Percentiles rank a stretch among this genome's conserved stretches.
Evolutionary conservation across 2,329 filamentous ascomycete species (phyloP).

Genomic region (Penicillium paneum): DNA sequence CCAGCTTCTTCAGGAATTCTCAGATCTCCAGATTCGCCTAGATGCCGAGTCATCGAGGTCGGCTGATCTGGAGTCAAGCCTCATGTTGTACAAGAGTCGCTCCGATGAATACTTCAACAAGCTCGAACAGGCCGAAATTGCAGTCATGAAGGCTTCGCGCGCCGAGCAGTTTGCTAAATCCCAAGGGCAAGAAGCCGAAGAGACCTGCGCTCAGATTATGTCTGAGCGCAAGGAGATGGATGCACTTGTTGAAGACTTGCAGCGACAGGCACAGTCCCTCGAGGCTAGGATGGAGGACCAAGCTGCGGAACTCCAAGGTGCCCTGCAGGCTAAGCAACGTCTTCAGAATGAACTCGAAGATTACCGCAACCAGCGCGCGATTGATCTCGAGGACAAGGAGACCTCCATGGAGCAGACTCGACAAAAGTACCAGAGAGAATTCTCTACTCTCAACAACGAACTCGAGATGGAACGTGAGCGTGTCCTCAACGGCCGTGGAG

Average conservation of each 20-base stretch:
- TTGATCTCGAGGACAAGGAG: constrained; percentile 96
- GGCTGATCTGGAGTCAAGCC: constrained; percentile 76
- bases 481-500: constrained; percentile 75
- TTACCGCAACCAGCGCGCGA: constrained; percentile 89
- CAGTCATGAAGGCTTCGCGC: constrained; percentile 84
- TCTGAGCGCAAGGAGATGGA: constrained; percentile 91
- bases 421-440: constrained; percentile 95
- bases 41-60: constrained; percentile 85
- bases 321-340: constrained; percentile 84
- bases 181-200: constrained; percentile 86
- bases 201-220: constrained; percentile 85
- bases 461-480: constrained; percentile 92
- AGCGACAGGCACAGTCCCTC: constrained; percentile 81
- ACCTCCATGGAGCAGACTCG: constrained; percentile 93
- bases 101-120: constrained; percentile 97
- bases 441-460: constrained; percentile 84
- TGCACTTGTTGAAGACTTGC: constrained; percentile 78
- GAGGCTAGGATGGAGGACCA: constrained; percentile 91
- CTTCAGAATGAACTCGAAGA: constrained; percentile 97
- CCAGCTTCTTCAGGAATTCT: constrained; percentile 86
- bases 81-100: constrained; percentile 84
- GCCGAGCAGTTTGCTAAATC: constrained; percentile 92
- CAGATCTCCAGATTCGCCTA: constrained; percentile 87
- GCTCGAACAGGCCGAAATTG: constrained; percentile 93
- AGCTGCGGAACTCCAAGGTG: constrained; percentile 81